Evolutionary conservation across 495 filamentous ascomycete genomes (phyloP), one percentile per base, ranked within the genome.

Genomic region (Umbilicaria muhlenbergii): DNA sequence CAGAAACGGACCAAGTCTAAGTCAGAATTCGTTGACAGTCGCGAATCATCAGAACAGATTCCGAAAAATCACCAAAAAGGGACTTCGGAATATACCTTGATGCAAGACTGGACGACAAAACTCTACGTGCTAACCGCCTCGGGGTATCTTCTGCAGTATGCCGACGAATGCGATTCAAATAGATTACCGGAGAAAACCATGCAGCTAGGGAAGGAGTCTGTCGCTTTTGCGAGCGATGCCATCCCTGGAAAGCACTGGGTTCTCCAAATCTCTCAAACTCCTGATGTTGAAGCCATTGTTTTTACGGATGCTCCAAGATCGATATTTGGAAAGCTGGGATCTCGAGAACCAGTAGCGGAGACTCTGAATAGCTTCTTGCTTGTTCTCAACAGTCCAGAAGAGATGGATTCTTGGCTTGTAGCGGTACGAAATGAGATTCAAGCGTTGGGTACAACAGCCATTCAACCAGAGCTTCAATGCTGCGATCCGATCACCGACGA

Each of bases 201-300:
- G 51, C 79, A 82, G 32, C 65, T 98, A 19, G 82, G 81, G 1
- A 81, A 80, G 45, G 75, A 85, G 14, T 94, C 91, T 5, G 86
- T 86, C 11, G 91, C 91, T 15, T 98, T 93, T 65, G 91, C 83
- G 0, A 94, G 80, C 51, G 91, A 98, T 60, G 74, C 81, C 3
- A 91, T 98, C 48, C 86, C 88, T 0, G 91, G 91, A 18, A 81
- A 80, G 47, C 91, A 89, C 50, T 94, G 80, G 76, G 91, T 98
- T 2, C 54, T 98, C 40, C 91, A 95, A 52, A 73, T 96, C 12
- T 85, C 81, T n/a, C 80, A 88, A 39, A 72, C 71, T 5, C 74
- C 80, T 15, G 68, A 76, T 10, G 80, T 91, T 24, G 58, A 64
- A 17, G 70, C 70, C 16, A 57, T 59, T n/a, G 49, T 49, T 6